phyloP scores from a whole-genome alignment of 352 stramenopile genomes.

The Pythium sp. region DNA sequence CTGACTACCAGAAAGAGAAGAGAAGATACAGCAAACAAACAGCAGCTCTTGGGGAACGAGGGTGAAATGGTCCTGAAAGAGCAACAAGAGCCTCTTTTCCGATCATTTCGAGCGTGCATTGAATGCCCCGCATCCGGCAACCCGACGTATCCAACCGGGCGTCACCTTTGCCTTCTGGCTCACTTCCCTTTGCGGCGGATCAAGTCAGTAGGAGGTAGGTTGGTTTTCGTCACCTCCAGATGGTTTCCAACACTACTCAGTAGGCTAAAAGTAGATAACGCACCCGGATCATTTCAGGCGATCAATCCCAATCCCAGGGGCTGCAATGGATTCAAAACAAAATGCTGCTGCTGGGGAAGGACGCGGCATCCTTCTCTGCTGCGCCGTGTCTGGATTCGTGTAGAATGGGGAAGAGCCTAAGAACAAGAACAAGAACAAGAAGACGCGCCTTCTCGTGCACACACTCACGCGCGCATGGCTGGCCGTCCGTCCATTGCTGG shows the following conservation, averaged over 20 bases:
- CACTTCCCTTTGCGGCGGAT: background rate
- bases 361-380: slow-evolving; percentile 1
- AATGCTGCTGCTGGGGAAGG: background rate
- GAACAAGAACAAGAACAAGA: background rate
- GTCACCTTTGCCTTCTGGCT: background rate
- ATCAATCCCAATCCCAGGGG: background rate
- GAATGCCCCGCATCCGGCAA: background rate
- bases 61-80: background rate
- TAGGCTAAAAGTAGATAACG: background rate
- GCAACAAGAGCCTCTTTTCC: background rate
- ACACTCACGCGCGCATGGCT: background rate
- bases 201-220: background rate
- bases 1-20: background rate
- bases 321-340: background rate
- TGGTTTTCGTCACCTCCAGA: background rate
- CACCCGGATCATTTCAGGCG: background rate
- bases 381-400: too few relatives aligned
- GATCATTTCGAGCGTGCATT: background rate
- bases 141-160: background rate
- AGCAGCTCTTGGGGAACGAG: background rate
- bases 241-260: background rate
- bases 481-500: background rate
- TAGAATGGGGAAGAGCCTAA: background rate
- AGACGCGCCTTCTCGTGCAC: background rate
- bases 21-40: background rate